These are phyloP conservation scores for Cymbidium sinense DNA, from an alignment of 106 monocot genomes.

Conservation along the genomic window DNA sequence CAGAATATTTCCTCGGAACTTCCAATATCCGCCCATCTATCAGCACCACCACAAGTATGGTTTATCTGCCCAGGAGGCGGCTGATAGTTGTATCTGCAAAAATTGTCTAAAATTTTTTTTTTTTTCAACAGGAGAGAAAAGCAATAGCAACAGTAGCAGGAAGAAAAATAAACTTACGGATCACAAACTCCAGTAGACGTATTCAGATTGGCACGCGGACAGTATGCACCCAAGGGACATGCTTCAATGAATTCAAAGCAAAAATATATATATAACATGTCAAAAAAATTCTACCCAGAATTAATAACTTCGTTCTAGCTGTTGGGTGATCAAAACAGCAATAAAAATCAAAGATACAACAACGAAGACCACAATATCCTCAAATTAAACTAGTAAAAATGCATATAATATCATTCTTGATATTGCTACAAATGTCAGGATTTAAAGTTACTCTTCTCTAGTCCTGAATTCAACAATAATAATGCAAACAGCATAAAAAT, in stretches of 20 bases:
- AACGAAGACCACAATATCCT: background rate
- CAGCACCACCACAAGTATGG: slow-evolving; percentile 57
- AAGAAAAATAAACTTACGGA: slow-evolving; percentile 42
- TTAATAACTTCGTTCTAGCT: background rate
- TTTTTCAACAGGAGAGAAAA: slow-evolving; percentile 2
- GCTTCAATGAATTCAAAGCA: slow-evolving; percentile 30
- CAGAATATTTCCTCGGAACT: slow-evolving; percentile 45
- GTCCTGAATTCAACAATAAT: background rate
- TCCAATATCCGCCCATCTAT: slow-evolving; percentile 51
- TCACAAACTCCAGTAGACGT: slow-evolving; percentile 49
- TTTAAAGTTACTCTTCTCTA: background rate
- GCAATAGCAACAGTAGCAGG: background rate
- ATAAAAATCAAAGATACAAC: background rate
- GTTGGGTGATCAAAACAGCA: background rate
- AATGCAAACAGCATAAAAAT: background rate
- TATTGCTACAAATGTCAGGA: no score
- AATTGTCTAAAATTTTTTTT: background rate
- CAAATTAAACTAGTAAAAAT: no score
- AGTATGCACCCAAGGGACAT: slow-evolving; percentile 64
- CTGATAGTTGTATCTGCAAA: slow-evolving; percentile 53
- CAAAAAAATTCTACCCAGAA: background rate
- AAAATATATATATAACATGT: background rate
- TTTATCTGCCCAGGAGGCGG: slow-evolving; percentile 36
- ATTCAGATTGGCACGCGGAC: slow-evolving; percentile 45
- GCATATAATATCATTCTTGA: no score